Evolutionary conservation across 1,139 yeast genomes (phyloP).

Genomic region (Nakaseomyces delphensis): DNA sequence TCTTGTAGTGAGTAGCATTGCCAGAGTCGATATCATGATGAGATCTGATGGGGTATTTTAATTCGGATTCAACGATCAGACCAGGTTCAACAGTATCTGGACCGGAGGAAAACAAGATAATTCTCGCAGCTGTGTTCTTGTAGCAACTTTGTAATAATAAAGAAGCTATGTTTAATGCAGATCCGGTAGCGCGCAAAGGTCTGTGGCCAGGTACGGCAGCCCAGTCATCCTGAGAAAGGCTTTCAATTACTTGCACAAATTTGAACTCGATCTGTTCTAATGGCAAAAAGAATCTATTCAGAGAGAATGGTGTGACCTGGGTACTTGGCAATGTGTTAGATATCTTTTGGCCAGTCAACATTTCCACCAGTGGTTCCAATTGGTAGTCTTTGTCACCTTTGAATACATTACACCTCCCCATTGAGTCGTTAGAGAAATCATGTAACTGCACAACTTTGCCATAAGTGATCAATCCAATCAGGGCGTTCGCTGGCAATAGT

Average conservation of each 20-base stretch:
- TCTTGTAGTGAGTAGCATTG: slow-evolving; percentile 83
- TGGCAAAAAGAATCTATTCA: slow-evolving; percentile 76
- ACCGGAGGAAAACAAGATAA: slow-evolving; percentile 88
- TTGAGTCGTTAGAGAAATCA: slow-evolving; percentile 72
- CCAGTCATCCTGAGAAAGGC: slow-evolving; percentile 84
- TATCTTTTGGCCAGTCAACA: slow-evolving; percentile 48
- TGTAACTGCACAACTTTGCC: slow-evolving; percentile 95
- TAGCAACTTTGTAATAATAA: slow-evolving; percentile 77
- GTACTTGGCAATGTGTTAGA: slow-evolving; percentile 20
- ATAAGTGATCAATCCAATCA: slow-evolving; percentile 83
- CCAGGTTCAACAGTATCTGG: slow-evolving; percentile 97
- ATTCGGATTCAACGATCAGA: slow-evolving; percentile 80
- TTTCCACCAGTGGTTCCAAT: slow-evolving; percentile 63
- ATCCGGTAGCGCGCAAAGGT: slow-evolving; percentile 87
- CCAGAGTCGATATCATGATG: slow-evolving; percentile 92
- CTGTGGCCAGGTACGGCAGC: slow-evolving; percentile 80
- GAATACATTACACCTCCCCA: slow-evolving; percentile 78
- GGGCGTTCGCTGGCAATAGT: slow-evolving; percentile 84
- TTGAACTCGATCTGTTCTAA: slow-evolving; percentile 82
- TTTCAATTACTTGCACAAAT: slow-evolving; percentile 72
- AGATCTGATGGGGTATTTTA: slow-evolving; percentile 93
- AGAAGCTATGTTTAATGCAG: slow-evolving; percentile 81
- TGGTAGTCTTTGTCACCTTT: slow-evolving; percentile 88
- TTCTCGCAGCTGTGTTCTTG: slow-evolving; percentile 83
- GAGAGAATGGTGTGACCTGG: slow-evolving; percentile 36